Evolutionary conservation across 2,329 filamentous ascomycete genomes (phyloP), one percentile per base, ranked within the genome.

Genomic region (Phyllosticta citribraziliensis): DNA sequence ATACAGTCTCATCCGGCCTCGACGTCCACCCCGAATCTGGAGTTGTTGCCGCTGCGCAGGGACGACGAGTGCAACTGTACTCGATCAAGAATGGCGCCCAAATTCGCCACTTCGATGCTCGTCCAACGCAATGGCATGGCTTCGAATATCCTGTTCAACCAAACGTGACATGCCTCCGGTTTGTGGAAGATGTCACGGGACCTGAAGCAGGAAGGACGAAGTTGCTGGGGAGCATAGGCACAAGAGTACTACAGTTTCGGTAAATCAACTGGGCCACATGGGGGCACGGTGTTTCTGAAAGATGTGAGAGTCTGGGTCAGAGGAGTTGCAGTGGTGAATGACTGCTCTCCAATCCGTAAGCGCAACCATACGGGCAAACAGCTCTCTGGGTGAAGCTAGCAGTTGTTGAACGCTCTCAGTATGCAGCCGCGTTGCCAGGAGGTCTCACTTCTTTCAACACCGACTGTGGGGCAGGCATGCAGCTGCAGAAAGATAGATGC

Each of bases 21-120:
- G 72, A 70, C 9, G 67, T 74, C 1, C 62, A 71, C 53, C 47
- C 64, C 1, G 55, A 66, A 2, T 50, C 73, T 9, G 73, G 73
- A 0, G 64, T 75, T 5, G 54, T 74, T 2, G 73, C 73, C 6
- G 72, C 71, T 1, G 66, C 66, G 0, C 69, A 73, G 52, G 69
- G 71, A 33, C 14, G 62, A 6, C 64, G 17, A 17, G 64, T 74
- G 12, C 61, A 64, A 5, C 62, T 75, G 0, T 70, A 68, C 52
- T 74, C 70, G 54, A 53, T 75, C 52, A 70, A 68, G 64, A 71
- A 69, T 0, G 73, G 73, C 4, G 65, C 64, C n/a, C 67, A 70
- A 55, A 66, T 70, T n/a, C 51, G 55, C n/a, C 19, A 40, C 35
- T 33, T 57, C 9, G 40, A 55, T 4, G 17, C 56, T 12, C 51